Evolutionary conservation across 192 early-diverging fungal genomes (phyloP), one percentile per base, ranked within the genome.

Genomic region (Cetraspora pellucida): DNA sequence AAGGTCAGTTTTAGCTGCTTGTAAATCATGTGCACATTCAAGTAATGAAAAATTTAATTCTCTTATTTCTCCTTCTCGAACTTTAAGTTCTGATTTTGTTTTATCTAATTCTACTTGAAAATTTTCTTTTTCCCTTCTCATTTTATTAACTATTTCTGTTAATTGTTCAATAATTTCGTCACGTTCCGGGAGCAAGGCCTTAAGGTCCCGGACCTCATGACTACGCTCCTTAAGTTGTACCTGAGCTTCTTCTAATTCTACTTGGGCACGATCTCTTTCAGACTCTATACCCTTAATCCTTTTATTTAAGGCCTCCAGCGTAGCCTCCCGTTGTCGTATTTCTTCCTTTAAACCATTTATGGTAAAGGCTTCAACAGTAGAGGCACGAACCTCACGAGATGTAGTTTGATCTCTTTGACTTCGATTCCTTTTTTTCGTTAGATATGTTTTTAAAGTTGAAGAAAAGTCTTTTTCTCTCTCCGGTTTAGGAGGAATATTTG

Each of bases 1-100:
- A 7, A 65, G 27, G 43, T 65, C 63, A 21, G 37, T 65, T 65
- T 65, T 65, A n/a, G 63, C 37, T 37, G 63, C 31, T 65, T 65
- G 63, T 65, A 65, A 44, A 65, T 65, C 63, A 43, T 65, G 63
- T 37, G 63, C 63, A 65, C 63, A 65, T 65, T 65, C 63, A n/a
- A 65, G 37, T 65, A 65, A n/a, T 10, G 63, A 65, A 44, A 65
- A 65, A 65, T 65, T 65, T 45, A 65, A 65, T 65, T 65, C 63
- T 44, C 63, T 65, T 65, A 65, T 65, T 65, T 65, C 63, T 2
- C 63, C 63, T 65, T 65, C 63, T 43, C 63, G 63, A 10, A 65
- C 63, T 43, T 65, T 65, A n/a, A 65, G 21, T 21, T 44, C 63
- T n/a, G 63, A 65, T 65, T 65, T 65, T 31, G 63, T 44, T 65